Conservation (phyloP, 73 alveolate species). For the Durusdinium trenchii region DNA sequence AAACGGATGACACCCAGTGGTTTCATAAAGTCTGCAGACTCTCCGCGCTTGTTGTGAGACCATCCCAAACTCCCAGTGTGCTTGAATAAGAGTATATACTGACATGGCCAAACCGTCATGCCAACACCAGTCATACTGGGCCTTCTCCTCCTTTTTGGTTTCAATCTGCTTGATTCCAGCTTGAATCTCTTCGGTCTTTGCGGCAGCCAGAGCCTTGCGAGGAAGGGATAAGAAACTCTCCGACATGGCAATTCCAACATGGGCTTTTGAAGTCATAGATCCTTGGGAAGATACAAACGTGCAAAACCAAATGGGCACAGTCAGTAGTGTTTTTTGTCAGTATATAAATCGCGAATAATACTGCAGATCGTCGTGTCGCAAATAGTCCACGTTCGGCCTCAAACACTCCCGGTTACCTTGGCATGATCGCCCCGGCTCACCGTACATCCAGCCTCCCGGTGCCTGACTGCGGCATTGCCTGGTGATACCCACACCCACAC, state of each 20-base stretch:
- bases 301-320: too few relatives aligned
- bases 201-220: constrained; percentile 57
- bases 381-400: not conserved
- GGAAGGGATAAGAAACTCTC: not conserved
- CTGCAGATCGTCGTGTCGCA: not conserved
- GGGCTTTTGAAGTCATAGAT: too few relatives aligned
- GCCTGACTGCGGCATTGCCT: not conserved
- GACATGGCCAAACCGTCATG: not conserved
- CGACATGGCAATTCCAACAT: too few relatives aligned
- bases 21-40: too few relatives aligned
- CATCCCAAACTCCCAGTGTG: too few relatives aligned
- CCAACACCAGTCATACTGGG: not conserved
- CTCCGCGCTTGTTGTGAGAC: too few relatives aligned
- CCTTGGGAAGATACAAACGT: too few relatives aligned
- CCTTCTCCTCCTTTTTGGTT: constrained; percentile 75
- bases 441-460: not conserved
- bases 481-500: not conserved
- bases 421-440: not conserved
- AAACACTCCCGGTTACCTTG: not conserved
- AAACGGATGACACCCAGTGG: too few relatives aligned
- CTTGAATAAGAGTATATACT: not conserved
- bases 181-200: constrained; percentile 69
- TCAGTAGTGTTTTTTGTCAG: too few relatives aligned
- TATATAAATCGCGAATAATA: too few relatives aligned
- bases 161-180: constrained; percentile 73